Percentiles rank a stretch among this genome's conserved stretches.
phyloP scores from a whole-genome alignment of 2,329 filamentous ascomycete species.

The Ophiocordyceps unilateralis region DNA sequence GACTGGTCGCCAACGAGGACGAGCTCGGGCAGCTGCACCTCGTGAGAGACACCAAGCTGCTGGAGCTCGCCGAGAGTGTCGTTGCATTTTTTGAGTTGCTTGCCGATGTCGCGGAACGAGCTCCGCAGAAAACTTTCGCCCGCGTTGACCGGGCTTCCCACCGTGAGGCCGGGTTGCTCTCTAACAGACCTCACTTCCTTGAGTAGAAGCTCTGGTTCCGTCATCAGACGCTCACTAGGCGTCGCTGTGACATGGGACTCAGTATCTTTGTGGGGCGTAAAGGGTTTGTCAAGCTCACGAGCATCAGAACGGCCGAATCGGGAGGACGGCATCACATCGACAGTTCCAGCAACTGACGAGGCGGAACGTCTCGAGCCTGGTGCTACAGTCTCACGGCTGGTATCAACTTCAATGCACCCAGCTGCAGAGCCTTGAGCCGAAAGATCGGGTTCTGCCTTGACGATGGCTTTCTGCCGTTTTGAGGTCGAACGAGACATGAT shows the following conservation, averaged over 20 bases:
- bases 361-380: too few species aligned
- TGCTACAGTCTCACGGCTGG: not conserved
- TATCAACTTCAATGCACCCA: not conserved
- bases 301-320: not conserved
- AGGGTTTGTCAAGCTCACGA: not conserved
- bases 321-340: not conserved
- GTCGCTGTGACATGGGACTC: constrained; percentile 11
- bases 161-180: constrained; percentile 1
- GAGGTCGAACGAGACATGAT: not conserved
- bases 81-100: constrained; percentile 47
- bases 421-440: not conserved
- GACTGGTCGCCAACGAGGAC: constrained; percentile 75
- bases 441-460: not conserved
- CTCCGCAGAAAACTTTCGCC: constrained; percentile 24
- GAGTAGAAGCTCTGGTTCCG: constrained; percentile 19
- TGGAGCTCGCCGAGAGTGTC: constrained; percentile 51
- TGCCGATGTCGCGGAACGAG: constrained; percentile 36
- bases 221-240: constrained; percentile 14
- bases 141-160: constrained; percentile 8
- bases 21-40: constrained; percentile 57
- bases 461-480: not conserved
- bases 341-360: not conserved
- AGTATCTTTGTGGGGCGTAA: not conserved
- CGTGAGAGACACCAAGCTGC: constrained; percentile 53
- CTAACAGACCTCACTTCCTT: constrained; percentile 17